Evolutionary conservation across 352 stramenopile genomes (phyloP), one percentile per base, ranked within the genome.

Genomic region (Plasmopara muralis): DNA sequence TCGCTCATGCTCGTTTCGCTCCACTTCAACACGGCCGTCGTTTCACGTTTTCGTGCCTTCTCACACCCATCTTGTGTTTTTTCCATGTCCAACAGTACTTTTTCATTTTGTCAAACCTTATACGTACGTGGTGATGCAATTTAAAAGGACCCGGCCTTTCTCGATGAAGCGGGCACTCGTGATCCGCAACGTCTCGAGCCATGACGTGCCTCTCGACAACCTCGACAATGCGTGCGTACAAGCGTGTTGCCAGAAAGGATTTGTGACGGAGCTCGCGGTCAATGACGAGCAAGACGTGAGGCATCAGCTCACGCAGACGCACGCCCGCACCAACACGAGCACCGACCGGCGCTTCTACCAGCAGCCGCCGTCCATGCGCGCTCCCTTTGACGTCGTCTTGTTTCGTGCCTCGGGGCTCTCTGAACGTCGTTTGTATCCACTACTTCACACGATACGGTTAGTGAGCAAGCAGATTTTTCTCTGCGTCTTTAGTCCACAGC

Each of bases 391-490:
- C 37, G 71, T 66, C 18, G 77, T 90, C 44, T 41, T 89, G 0
- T 76, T 89, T 49, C 79, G 79, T 43, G 74, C 79, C 5, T 70
- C 70, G 4, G 79, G 77, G 7, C 59, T 89, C 25, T 64, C 79
- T 6, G 58, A 74, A 44, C 57, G 56, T 30, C 73, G 68, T 5
- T 62, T 90, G 37, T 72, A 77, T 29, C 47, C 74, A 6, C 48
- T 89, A 25, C 46, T 93, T 37, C 77, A 80, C 39, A 60, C 69
- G 42, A 66, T 90, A 35, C 80, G 77, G 42, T 84, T 74, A 15
- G 83, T 91, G 58, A 88, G 72, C 57, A 71, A 70, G 44, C 80
- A 93, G 74, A 74, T 93, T 56, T 93, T 93, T 44, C 53, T 93
- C n/a, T 91, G 80, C 41, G 74, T 90, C 47, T 88, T 87, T 59